Conservation (phyloP, 768 basidiomycete genomes). For the Xerocomellus chrysenteron region DNA sequence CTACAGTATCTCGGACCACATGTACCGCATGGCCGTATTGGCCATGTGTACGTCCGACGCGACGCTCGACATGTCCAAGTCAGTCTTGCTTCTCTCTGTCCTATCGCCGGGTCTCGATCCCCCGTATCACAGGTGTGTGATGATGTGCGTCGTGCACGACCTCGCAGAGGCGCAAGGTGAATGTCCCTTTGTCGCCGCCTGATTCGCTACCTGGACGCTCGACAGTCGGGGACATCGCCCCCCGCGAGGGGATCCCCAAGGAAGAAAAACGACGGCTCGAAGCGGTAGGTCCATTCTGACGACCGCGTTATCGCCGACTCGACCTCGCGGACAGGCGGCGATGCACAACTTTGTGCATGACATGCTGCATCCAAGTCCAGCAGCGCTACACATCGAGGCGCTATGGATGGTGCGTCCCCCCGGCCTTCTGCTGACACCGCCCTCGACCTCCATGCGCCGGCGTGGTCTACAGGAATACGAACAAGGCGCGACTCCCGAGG, state of each 20-base stretch:
- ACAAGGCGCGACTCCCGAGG: slow-evolving; percentile 66
- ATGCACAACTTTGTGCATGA: slow-evolving; percentile 88
- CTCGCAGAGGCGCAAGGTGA: slow-evolving; percentile 92
- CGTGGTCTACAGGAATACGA: slow-evolving; percentile 73
- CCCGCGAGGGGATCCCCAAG: slow-evolving; percentile 82
- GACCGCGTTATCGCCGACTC: not conserved
- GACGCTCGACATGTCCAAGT: slow-evolving; percentile 76
- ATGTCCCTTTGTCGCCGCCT: too few species aligned
- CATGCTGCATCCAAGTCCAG: slow-evolving; percentile 79
- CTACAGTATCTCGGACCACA: slow-evolving; percentile 87
- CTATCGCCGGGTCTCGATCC: not conserved
- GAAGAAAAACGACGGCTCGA: slow-evolving; percentile 78
- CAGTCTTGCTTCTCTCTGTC: slow-evolving; percentile 14
- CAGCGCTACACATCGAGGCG: slow-evolving; percentile 62
- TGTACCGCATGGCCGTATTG: slow-evolving; percentile 96
- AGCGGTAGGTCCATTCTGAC: slow-evolving; percentile 41
- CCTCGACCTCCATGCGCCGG: too few species aligned
- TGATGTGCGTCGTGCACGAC: slow-evolving; percentile 93
- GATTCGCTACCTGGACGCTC: too few species aligned
- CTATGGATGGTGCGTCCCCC: slow-evolving; percentile 59
- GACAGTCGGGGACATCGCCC: slow-evolving; percentile 90
- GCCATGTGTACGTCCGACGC: slow-evolving; percentile 81
- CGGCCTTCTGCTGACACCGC: not conserved
- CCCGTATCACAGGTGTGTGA: slow-evolving; percentile 53
- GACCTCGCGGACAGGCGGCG: slow-evolving; percentile 57